These are phyloP conservation scores for Chytriomyces sp. DNA, from an alignment of 192 early-diverging fungal genomes.

Conservation along the genomic window DNA sequence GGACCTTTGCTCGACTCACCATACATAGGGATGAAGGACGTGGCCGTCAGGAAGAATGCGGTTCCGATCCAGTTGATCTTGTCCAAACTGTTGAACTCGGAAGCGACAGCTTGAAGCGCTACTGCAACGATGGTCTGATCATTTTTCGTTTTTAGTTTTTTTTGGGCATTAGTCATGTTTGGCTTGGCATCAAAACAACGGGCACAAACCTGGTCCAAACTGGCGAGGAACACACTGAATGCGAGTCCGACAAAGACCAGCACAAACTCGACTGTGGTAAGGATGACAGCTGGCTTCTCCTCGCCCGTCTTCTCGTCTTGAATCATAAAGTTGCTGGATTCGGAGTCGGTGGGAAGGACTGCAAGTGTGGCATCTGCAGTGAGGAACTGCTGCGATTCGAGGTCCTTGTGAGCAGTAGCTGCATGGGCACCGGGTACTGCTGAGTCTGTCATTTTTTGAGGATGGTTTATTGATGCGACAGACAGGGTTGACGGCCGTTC, in stretches of 20 bases:
- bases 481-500: too few species aligned
- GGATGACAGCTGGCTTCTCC: slow-evolving; percentile 19
- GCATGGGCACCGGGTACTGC: too few species aligned
- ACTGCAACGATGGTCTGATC: slow-evolving; percentile 54
- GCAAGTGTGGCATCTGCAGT: too few species aligned
- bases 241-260: slow-evolving; percentile 42
- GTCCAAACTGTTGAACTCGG: slow-evolving; percentile 41
- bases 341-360: too few species aligned
- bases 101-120: slow-evolving; percentile 40
- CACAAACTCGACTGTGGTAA: slow-evolving; percentile 21
- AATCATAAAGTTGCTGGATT: not conserved
- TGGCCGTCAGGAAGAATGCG: slow-evolving; percentile 41
- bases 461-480: too few species aligned
- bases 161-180: not conserved
- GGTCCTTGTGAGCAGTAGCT: too few species aligned
- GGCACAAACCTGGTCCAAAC: slow-evolving; percentile 35
- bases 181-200: not conserved
- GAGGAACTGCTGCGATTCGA: too few species aligned
- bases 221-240: slow-evolving; percentile 47
- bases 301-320: not conserved
- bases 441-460: too few species aligned
- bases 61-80: slow-evolving; percentile 50
- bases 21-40: slow-evolving; percentile 75
- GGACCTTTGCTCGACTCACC: slow-evolving; percentile 28
- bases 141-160: too few species aligned